phyloP scores from a whole-genome alignment of 73 alveolate genomes.

The Paramecium primaurelia region DNA sequence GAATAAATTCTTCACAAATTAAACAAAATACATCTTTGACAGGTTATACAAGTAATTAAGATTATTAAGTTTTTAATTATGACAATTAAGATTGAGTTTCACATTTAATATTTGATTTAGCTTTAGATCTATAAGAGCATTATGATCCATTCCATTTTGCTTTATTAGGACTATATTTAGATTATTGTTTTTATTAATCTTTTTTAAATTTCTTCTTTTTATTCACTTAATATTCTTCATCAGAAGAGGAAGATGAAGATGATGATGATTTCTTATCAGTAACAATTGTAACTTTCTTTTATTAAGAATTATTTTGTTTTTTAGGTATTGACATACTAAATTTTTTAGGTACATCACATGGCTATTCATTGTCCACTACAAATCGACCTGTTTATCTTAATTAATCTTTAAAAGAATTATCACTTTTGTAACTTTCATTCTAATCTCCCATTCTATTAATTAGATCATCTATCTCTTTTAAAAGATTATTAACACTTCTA shows the following conservation, averaged over 20 bases:
- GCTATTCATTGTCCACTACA: not conserved
- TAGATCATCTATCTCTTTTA: constrained; percentile 11
- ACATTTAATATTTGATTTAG: not conserved
- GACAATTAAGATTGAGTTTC: not conserved
- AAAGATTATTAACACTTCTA: not conserved
- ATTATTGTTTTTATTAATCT: not conserved
- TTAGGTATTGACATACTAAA: not conserved
- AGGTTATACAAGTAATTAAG: not conserved
- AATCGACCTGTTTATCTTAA: constrained; percentile 24
- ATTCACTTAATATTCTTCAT: not conserved
- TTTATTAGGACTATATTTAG: not conserved
- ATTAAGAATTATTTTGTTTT: not conserved
- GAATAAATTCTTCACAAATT: constrained; percentile 44
- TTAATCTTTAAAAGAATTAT: not conserved
- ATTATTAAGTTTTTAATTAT: not conserved
- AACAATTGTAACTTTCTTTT: not conserved
- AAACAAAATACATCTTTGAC: constrained; percentile 21
- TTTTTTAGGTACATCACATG: not conserved
- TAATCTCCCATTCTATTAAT: constrained; percentile 9
- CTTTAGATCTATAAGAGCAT: not conserved
- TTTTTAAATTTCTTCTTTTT: not conserved
- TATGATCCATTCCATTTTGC: not conserved
- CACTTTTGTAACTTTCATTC: not conserved
- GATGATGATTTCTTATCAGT: not conserved
- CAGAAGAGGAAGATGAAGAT: constrained; percentile 27